Evolutionary conservation across 257 asterid species (phyloP).

Genomic region (Anisodus tanguticus): DNA sequence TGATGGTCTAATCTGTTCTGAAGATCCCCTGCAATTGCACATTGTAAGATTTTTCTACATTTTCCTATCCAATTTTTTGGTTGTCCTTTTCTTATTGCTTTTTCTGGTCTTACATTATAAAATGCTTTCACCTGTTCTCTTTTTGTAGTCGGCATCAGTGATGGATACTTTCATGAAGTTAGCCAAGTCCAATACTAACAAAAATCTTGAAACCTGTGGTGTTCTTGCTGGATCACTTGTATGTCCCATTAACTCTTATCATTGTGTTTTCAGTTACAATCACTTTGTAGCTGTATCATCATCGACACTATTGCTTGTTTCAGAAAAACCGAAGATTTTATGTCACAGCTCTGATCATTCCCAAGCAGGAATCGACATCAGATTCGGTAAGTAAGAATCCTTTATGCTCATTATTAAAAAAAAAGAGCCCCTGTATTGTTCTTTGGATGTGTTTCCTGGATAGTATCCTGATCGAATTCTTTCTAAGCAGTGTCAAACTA

Average conservation of each 20-base stretch:
- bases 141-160: slow-evolving; percentile 72
- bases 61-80: neutral
- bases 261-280: slow-evolving; percentile 29
- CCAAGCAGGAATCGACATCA: slow-evolving; percentile 97
- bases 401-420: neutral
- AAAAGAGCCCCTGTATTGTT: neutral
- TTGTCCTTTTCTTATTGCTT: slow-evolving; percentile 21
- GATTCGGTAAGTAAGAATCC: slow-evolving; percentile 69
- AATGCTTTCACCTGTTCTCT: slow-evolving; percentile 30
- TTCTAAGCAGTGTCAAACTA: slow-evolving; percentile 81
- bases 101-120: neutral
- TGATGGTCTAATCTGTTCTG: slow-evolving; percentile 62
- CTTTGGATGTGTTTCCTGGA: neutral
- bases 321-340: slow-evolving; percentile 85
- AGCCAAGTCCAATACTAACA: slow-evolving; percentile 85
- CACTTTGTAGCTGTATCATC: slow-evolving; percentile 27
- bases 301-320: slow-evolving; percentile 32
- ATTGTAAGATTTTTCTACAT: slow-evolving; percentile 55
- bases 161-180: slow-evolving; percentile 93
- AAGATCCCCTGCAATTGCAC: slow-evolving; percentile 91
- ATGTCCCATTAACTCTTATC: slow-evolving; percentile 40
- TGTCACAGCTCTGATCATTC: slow-evolving; percentile 90
- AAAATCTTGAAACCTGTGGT: slow-evolving; percentile 92
- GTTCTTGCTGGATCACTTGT: slow-evolving; percentile 96
- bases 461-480: slow-evolving; percentile 32